Base-by-base conservation (phyloP, 768 basidiomycete genomes). In the Pulveroboletus sp. region DNA sequence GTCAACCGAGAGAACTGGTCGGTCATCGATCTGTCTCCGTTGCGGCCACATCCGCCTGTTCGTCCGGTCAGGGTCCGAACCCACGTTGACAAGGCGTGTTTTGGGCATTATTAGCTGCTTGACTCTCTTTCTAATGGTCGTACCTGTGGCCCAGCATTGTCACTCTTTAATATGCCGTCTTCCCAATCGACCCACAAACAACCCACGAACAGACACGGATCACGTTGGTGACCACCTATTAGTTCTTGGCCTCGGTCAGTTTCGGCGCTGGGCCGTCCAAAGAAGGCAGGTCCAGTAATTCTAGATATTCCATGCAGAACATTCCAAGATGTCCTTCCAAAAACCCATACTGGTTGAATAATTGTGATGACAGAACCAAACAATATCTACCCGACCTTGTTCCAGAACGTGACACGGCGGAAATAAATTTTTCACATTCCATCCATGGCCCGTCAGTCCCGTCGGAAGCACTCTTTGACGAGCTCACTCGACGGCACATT, bases 231-330 rank as follows among this genome's bases (percentile, higher is more conserved):
- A 45, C 31, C 31, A 31, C 21, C 21, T 21, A 3, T 21, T 21
- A 21, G 2, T 26, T 40, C 12, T 27, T n/a, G 28, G 14, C 12
- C 12, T 27, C 39, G 27, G 39, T 36, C 40, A 18, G 17, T 24
- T 47, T 27, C 11, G 30, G n/a, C 24, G n/a, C 38, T 30, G 18
- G 3, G 14, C 17, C n/a, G 47, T 24, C 63, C 58, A 21, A 48
- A 55, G 44, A 39, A 3, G 50, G 63, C 45, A 57, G 18, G 56
- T 55, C 32, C 12, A 54, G 46, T 50, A 58, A 54, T 62, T 12
- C 43, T 17, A 42, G 58, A 54, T 57, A 54, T 65, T 65, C 63
- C 45, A 60, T 15, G 46, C 48, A 63, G 62, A 63, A 63, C 50
- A 38, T 63, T 65, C 62, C 52, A 54, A 43, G 28, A n/a, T 6